phyloP scores from a whole-genome alignment of 345 rosid genomes.

The Sapria himalayana region DNA sequence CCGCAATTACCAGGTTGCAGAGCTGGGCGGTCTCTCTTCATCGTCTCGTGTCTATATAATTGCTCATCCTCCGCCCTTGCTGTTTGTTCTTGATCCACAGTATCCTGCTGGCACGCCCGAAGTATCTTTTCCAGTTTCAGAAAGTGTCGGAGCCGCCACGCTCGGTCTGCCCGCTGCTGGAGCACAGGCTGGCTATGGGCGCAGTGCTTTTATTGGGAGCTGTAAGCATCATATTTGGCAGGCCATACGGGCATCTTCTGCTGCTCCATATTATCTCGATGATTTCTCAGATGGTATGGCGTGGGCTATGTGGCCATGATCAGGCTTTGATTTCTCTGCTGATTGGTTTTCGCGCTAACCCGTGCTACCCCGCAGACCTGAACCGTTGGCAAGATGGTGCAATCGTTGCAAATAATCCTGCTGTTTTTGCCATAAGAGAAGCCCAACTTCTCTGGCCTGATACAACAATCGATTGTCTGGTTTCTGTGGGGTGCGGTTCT shows the following conservation, averaged over 20 bases:
- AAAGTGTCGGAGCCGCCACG: conserved; percentile 42
- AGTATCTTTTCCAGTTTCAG: conserved; percentile 53
- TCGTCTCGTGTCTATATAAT: not conserved
- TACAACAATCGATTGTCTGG: conserved; percentile 78
- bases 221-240: conserved; percentile 92
- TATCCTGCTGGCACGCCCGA: conserved; percentile 90
- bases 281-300: conserved; percentile 86
- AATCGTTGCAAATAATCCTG: conserved; percentile 93
- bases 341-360: too few species aligned
- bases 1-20: conserved; percentile 83
- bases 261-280: conserved; percentile 98
- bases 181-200: conserved; percentile 70
- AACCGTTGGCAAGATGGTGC: conserved; percentile 99
- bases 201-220: conserved; percentile 89
- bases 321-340: too few species aligned
- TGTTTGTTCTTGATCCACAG: conserved; percentile 20
- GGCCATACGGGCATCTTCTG: conserved; percentile 99
- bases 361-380: conserved; percentile 40
- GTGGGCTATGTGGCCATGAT: too few species aligned
- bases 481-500: conserved; percentile 91
- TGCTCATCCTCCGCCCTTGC: conserved; percentile 2
- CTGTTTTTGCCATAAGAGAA: conserved; percentile 80
- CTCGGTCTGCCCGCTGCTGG: conserved; percentile 47
- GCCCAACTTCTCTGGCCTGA: conserved; percentile 99
- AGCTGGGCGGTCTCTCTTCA: too few species aligned